phyloP scores from a whole-genome alignment of 345 rosid species.

The Rhizophora apiculata region DNA sequence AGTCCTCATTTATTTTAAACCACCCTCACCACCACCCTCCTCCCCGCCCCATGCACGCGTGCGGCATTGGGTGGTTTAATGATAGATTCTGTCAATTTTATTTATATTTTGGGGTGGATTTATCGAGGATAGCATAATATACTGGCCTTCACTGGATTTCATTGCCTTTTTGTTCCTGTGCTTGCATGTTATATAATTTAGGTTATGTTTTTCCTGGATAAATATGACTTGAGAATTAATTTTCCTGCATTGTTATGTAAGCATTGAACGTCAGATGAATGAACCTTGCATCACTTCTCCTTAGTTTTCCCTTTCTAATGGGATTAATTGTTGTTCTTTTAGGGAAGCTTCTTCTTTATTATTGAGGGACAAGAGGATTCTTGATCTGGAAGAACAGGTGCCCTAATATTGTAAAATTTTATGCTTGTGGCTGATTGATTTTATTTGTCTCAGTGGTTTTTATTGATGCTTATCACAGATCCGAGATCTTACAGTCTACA shows the following conservation, averaged over 20 bases:
- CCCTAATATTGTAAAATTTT: background rate
- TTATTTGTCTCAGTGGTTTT: slow-evolving; percentile 2
- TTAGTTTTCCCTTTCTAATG: background rate
- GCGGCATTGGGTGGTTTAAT: too few species aligned
- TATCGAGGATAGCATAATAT: background rate
- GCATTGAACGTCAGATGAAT: background rate
- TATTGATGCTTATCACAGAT: slow-evolving; percentile 43
- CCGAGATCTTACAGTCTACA: slow-evolving; percentile 66
- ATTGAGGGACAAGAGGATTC: slow-evolving; percentile 55
- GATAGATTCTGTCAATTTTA: too few species aligned
- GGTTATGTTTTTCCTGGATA: background rate
- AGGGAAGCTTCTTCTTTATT: slow-evolving; percentile 48
- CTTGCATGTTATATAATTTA: background rate
- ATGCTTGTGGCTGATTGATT: background rate
- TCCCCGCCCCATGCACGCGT: too few species aligned
- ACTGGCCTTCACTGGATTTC: background rate
- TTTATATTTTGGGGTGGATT: too few species aligned
- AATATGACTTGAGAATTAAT: background rate
- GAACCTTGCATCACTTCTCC: background rate
- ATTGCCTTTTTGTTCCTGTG: background rate
- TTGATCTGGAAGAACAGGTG: slow-evolving; percentile 88
- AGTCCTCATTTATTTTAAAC: background rate
- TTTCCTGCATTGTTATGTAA: background rate
- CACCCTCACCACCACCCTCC: too few species aligned
- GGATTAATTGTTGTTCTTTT: background rate